A percentile compares a stretch with the other conserved stretches of the same genome.
Conservation (phyloP, 768 basidiomycete species). For the Trametes sanguinea region DNA sequence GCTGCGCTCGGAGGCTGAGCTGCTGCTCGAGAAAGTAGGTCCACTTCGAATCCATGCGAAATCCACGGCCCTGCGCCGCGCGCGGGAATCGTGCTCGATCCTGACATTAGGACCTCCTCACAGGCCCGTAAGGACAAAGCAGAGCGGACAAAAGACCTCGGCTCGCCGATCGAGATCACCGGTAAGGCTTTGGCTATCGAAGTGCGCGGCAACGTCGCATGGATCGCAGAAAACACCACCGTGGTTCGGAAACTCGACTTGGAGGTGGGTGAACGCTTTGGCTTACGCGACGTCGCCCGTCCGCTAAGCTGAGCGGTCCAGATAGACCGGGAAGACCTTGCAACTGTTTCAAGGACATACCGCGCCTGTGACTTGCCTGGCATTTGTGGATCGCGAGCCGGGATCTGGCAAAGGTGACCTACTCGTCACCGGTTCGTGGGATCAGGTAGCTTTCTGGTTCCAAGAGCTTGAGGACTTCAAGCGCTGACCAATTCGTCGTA, state of each 20-base stretch:
- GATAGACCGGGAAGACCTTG: conserved; percentile 77
- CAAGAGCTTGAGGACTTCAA: neutral
- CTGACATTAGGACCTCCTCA: conserved; percentile 5
- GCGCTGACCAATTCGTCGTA: conserved; percentile 36
- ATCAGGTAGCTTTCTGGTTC: conserved; percentile 51
- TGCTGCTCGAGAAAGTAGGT: conserved; percentile 60
- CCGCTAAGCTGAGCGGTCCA: conserved; percentile 5
- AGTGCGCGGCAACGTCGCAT: conserved; percentile 65
- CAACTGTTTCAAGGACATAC: conserved; percentile 81
- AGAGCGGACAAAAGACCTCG: conserved; percentile 66
- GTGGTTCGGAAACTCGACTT: conserved; percentile 73
- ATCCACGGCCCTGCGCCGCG: neutral
- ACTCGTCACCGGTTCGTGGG: conserved; percentile 94
- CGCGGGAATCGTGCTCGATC: neutral
- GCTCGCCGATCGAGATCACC: conserved; percentile 74
- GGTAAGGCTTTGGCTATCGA: conserved; percentile 76
- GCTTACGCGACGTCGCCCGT: neutral
- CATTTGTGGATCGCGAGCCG: conserved; percentile 53
- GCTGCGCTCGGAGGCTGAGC: conserved; percentile 72
- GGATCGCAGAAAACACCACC: conserved; percentile 88
- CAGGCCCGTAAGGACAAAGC: conserved; percentile 77
- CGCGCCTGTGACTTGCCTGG: conserved; percentile 85
- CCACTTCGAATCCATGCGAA: neutral
- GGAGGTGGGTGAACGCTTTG: conserved; percentile 49
- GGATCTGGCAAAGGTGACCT: conserved; percentile 48